These are phyloP conservation scores for Candida berthetii DNA, from an alignment of 805 yeast species.

Conservation along the genomic window DNA sequence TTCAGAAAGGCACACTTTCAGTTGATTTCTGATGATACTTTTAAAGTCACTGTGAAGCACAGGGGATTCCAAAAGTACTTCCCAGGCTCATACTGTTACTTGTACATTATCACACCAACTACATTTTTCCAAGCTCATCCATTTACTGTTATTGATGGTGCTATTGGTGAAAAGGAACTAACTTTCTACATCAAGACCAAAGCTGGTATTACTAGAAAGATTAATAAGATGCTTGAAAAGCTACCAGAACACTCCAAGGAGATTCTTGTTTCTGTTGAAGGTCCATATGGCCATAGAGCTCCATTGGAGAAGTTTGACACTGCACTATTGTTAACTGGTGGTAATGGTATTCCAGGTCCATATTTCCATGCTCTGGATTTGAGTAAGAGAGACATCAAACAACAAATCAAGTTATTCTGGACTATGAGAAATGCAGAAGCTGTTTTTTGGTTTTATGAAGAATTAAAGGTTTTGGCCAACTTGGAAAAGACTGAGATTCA, in stretches of 20 bases:
- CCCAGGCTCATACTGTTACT: conserved; percentile 52
- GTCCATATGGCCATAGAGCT: conserved; percentile 47
- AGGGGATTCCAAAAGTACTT: conserved; percentile 37
- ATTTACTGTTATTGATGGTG: conserved; percentile 48
- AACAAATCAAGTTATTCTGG: conserved; percentile 53
- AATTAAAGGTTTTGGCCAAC: conserved; percentile 25
- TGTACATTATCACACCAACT: conserved; percentile 46
- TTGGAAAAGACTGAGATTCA: conserved; percentile 16
- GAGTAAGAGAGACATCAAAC: conserved; percentile 39
- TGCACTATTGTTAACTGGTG: conserved; percentile 39
- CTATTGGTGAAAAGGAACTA: conserved; percentile 28
- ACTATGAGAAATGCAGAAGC: conserved; percentile 45
- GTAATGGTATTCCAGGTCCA: conserved; percentile 45
- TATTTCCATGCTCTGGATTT: conserved; percentile 29
- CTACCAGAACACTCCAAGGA: conserved; percentile 22
- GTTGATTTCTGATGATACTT: conserved; percentile 33
- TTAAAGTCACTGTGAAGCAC: conserved; percentile 31
- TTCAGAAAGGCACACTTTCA: conserved; percentile 12
- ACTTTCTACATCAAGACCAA: conserved; percentile 40
- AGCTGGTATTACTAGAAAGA: too few relatives aligned
- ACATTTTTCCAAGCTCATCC: conserved; percentile 73
- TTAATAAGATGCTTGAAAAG: conserved; percentile 25
- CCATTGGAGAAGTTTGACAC: conserved; percentile 29
- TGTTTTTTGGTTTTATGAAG: conserved; percentile 39
- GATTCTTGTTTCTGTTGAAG: conserved; percentile 41